Conservation (phyloP, 441 rosid genomes). For the Gossypium aridum region DNA sequence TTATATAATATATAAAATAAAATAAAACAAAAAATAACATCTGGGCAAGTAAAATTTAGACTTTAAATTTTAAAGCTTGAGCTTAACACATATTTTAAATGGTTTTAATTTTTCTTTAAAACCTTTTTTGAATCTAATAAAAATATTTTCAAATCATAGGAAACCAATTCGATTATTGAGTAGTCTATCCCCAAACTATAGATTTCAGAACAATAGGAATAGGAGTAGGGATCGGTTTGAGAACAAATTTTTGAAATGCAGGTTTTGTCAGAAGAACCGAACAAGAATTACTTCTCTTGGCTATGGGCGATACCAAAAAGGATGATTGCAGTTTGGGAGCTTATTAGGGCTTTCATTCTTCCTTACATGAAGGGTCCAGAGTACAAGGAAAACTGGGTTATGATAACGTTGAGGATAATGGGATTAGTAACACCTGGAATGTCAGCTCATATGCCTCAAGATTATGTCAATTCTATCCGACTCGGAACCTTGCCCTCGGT, state of each 20-base stretch:
- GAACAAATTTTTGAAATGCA: conserved; percentile 5
- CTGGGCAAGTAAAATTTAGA: too few relatives aligned
- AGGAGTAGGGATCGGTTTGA: background rate
- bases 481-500: conserved; percentile 28
- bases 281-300: conserved; percentile 54
- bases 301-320: conserved; percentile 37
- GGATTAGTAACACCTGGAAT: conserved; percentile 56
- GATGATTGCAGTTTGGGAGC: conserved; percentile 54
- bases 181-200: too few relatives aligned
- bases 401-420: conserved; percentile 30
- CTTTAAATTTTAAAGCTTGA: too few relatives aligned
- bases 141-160: too few relatives aligned
- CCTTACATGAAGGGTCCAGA: conserved; percentile 18
- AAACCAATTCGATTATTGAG: too few relatives aligned
- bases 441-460: conserved; percentile 50
- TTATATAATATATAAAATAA: too few relatives aligned
- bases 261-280: conserved; percentile 58
- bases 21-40: too few relatives aligned
- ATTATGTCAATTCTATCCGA: conserved; percentile 49
- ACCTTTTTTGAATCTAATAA: too few relatives aligned
- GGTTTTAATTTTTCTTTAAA: too few relatives aligned
- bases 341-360: conserved; percentile 47
- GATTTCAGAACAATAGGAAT: background rate
- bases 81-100: too few relatives aligned
- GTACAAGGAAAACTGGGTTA: conserved; percentile 31